Evolutionary conservation across 257 asterid genomes (phyloP).

Genomic region (Lycium ferocissimum): DNA sequence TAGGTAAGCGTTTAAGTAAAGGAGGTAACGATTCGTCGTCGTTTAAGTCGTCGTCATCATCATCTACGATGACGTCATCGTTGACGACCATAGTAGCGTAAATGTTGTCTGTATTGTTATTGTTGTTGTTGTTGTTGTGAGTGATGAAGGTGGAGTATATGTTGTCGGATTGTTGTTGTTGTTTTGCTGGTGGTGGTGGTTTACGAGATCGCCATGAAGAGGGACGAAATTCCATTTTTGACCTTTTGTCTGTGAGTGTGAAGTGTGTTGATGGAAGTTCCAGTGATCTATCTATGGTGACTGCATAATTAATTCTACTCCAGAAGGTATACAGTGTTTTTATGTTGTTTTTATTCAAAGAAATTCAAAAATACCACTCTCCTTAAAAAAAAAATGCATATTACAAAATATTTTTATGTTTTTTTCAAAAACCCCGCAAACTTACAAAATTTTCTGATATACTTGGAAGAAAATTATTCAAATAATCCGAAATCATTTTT

Average conservation of each 20-base stretch:
- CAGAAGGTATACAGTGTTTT: too few species aligned
- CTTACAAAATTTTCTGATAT: too few species aligned
- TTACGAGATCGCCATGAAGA: slow-evolving; percentile 64
- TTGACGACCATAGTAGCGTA: slow-evolving; percentile 76
- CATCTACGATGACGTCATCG: slow-evolving; percentile 44
- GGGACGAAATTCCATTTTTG: slow-evolving; percentile 65
- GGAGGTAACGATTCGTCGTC: slow-evolving; percentile 92
- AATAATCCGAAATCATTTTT: too few species aligned
- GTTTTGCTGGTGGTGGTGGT: slow-evolving; percentile 63
- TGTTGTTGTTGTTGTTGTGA: slow-evolving; percentile 44
- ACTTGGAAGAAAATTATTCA: too few species aligned
- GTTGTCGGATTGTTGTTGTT: slow-evolving; percentile 57
- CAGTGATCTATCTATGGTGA: neutral
- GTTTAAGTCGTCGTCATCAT: slow-evolving; percentile 41
- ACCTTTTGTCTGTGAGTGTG: slow-evolving; percentile 14
- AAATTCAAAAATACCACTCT: too few species aligned
- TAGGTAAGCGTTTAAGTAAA: slow-evolving; percentile 81
- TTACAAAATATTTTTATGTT: too few species aligned
- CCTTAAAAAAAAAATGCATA: too few species aligned
- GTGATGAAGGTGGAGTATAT: slow-evolving; percentile 66
- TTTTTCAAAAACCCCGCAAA: too few species aligned
- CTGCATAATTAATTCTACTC: too few species aligned
- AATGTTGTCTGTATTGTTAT: slow-evolving; percentile 44
- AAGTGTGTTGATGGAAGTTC: neutral
- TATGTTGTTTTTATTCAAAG: too few species aligned